A percentile compares a stretch with the other conserved stretches of the same genome.
Conservation (phyloP, 2,329 filamentous ascomycete species). For the Colletotrichum tanaceti region DNA sequence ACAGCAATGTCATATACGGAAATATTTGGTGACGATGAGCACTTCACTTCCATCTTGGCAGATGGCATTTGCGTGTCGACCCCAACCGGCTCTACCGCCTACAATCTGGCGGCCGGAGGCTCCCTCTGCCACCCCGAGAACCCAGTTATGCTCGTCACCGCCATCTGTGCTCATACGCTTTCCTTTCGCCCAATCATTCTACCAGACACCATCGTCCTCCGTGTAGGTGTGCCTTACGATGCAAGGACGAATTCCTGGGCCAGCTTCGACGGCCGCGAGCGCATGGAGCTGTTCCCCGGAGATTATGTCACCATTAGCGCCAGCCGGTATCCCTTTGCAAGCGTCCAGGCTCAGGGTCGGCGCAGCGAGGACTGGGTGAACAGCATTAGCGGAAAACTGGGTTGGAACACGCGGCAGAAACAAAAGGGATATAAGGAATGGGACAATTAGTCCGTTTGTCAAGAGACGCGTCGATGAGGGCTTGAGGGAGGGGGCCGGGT, state of each 20-base stretch:
- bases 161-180: conserved; percentile 94
- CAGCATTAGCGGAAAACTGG: conserved; percentile 80
- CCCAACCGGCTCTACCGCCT: conserved; percentile 89
- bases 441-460: conserved; percentile 48
- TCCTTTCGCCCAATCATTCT: conserved; percentile 97
- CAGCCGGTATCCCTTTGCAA: conserved; percentile 82
- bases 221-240: conserved; percentile 94
- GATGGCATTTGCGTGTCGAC: conserved; percentile 95
- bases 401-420: conserved; percentile 84
- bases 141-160: conserved; percentile 92
- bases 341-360: conserved; percentile 75
- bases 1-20: conserved; percentile 90
- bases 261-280: conserved; percentile 95
- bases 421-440: conserved; percentile 72
- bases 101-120: conserved; percentile 91
- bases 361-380: conserved; percentile 85
- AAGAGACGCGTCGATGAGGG: not conserved
- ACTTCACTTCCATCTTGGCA: conserved; percentile 92
- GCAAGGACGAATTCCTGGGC: conserved; percentile 92
- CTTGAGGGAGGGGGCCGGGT: too few species aligned
- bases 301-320: conserved; percentile 89
- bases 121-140: conserved; percentile 96
- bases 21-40: conserved; percentile 93
- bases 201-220: conserved; percentile 93
- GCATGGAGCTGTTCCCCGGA: conserved; percentile 80